A percentile compares a stretch with the other conserved stretches of the same genome.
Conservation (phyloP, 2,329 filamentous ascomycete genomes). For the Chrysosporium queenslandicum region DNA sequence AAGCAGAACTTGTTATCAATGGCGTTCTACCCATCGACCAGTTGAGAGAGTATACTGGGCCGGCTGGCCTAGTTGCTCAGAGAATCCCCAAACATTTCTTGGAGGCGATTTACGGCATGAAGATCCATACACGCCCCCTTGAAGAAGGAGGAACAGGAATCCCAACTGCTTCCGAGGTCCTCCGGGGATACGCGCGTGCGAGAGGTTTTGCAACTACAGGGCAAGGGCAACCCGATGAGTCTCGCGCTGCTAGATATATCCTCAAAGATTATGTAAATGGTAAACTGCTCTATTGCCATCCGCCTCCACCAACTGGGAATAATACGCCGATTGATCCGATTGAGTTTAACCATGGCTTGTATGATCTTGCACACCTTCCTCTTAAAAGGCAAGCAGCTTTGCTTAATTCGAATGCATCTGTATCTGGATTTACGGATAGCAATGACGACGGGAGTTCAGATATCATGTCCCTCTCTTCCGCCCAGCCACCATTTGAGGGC, state of each 20-base stretch:
- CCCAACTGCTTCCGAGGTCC: slow-evolving; percentile 73
- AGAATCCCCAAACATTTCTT: slow-evolving; percentile 81
- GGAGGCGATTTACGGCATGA: slow-evolving; percentile 88
- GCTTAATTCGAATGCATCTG: slow-evolving; percentile 10
- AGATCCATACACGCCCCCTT: slow-evolving; percentile 64
- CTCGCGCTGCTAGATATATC: slow-evolving; percentile 75
- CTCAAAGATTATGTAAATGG: slow-evolving; percentile 97
- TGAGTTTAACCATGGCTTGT: slow-evolving; percentile 82
- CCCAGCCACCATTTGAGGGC: slow-evolving; percentile 40
- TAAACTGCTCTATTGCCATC: slow-evolving; percentile 84
- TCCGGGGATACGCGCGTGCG: slow-evolving; percentile 76
- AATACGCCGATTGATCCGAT: slow-evolving; percentile 51
- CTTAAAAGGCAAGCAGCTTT: slow-evolving; percentile 60
- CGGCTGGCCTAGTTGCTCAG: slow-evolving; percentile 68
- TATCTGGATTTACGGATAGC: slow-evolving; percentile 13
- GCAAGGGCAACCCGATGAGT: slow-evolving; percentile 84
- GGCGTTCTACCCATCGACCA: slow-evolving; percentile 95
- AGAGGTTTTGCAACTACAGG: slow-evolving; percentile 86
- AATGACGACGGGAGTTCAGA: slow-evolving; percentile 29
- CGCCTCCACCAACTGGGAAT: slow-evolving; percentile 56
- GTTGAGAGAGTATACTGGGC: slow-evolving; percentile 82
- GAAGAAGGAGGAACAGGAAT: slow-evolving; percentile 89
- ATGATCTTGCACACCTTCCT: slow-evolving; percentile 71
- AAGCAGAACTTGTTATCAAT: slow-evolving; percentile 69
- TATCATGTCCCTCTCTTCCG: slow-evolving; percentile 16